Conservation (phyloP, 352 stramenopile genomes). For the Pythium biforme region DNA sequence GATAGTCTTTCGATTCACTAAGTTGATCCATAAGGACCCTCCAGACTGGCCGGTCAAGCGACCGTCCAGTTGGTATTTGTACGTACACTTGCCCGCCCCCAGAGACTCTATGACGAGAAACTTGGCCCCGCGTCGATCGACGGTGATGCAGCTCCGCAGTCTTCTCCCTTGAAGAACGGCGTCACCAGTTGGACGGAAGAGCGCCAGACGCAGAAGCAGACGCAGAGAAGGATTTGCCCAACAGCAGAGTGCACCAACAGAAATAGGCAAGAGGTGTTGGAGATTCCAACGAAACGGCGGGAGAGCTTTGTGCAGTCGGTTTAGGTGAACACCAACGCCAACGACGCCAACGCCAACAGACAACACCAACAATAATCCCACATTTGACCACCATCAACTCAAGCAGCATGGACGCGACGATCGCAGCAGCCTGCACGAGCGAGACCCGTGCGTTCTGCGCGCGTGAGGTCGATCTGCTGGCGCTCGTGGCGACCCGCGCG, state of each 20-base stretch:
- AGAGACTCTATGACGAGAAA: not conserved
- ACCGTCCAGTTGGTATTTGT: not conserved
- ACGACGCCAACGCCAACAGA: not conserved
- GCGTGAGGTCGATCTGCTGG: conserved; percentile 46
- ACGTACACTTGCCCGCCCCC: not conserved
- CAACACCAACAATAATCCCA: too few species aligned
- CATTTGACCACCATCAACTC: not conserved
- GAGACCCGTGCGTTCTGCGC: conserved; percentile 46
- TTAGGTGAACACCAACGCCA: not conserved
- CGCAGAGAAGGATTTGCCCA: conserved; percentile 1
- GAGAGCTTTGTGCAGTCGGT: too few species aligned
- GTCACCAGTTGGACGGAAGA: not conserved
- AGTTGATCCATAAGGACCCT: too few species aligned
- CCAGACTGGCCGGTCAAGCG: not conserved
- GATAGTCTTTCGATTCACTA: not conserved
- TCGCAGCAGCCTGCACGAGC: conserved; percentile 32
- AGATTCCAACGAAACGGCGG: not conserved
- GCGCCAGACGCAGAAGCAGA: conserved; percentile 2
- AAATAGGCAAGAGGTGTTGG: too few species aligned
- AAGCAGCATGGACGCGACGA: conserved; percentile 2
- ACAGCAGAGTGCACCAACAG: not conserved
- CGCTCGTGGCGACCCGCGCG: conserved; percentile 40
- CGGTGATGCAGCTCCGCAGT: conserved; percentile 1
- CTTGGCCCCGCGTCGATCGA: not conserved
- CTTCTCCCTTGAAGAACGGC: conserved; percentile 8